Percentiles rank a stretch among this genome's conserved stretches.
phyloP scores from a whole-genome alignment of 2,329 filamentous ascomycete genomes.

The Exophiala dermatitidis region DNA sequence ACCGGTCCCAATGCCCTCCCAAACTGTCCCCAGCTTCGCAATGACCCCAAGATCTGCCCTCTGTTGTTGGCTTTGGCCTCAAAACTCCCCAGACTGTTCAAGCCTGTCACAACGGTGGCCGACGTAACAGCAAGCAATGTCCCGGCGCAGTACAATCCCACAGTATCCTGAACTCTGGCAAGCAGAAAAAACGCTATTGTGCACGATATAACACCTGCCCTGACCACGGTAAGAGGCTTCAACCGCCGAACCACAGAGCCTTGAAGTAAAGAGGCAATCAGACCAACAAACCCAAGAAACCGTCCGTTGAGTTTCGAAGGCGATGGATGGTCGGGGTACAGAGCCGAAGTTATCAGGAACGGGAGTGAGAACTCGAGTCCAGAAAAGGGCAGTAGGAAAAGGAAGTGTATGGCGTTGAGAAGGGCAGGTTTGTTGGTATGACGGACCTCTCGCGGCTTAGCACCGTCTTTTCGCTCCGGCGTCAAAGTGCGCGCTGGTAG shows the following conservation, averaged over 20 bases:
- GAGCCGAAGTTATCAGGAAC: constrained; percentile 84
- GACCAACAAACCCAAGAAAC: constrained; percentile 81
- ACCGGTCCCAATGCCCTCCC: constrained; percentile 81
- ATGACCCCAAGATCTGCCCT: constrained; percentile 75
- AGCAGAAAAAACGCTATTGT: constrained; percentile 74
- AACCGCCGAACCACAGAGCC: constrained; percentile 83
- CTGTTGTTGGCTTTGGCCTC: constrained; percentile 74
- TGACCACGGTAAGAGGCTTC: constrained; percentile 71
- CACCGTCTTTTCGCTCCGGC: constrained; percentile 27
- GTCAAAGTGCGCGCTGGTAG: constrained; percentile 50
- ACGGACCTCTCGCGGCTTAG: constrained; percentile 22
- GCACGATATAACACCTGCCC: constrained; percentile 69
- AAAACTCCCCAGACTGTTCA: constrained; percentile 87
- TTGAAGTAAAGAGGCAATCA: constrained; percentile 86
- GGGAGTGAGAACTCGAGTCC: constrained; percentile 97
- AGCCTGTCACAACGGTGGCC: constrained; percentile 85
- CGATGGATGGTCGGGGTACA: constrained; percentile 64
- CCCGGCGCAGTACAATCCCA: constrained; percentile 71
- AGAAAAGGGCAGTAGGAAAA: constrained; percentile 93
- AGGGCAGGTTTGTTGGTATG: constrained; percentile 72
- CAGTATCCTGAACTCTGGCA: constrained; percentile 58
- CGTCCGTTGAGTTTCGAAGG: constrained; percentile 69
- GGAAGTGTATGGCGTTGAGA: constrained; percentile 78
- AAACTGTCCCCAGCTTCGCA: constrained; percentile 75
- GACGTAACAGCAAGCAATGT: constrained; percentile 81